Evolutionary conservation across 2,329 filamentous ascomycete species (phyloP), one percentile per base, ranked within the genome.

Genomic region (Fusarium sp.): DNA sequence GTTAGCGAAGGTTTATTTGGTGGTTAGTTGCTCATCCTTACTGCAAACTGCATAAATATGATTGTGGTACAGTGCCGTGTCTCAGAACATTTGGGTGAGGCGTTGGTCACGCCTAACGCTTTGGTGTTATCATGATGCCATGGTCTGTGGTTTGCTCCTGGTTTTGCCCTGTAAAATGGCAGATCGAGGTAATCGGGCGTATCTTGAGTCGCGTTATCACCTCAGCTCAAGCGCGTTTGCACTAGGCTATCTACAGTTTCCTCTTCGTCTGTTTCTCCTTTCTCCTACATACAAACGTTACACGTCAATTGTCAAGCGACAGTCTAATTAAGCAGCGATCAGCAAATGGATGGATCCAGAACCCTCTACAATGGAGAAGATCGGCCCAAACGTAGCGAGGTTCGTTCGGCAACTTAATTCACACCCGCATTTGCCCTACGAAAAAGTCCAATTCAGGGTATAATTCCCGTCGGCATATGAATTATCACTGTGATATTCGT

Each of bases 21-120:
- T n/a, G 32, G 38, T 27, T 30, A 38, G 40, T 15, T 12, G 52
- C 45, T 30, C 18, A 65, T 65, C 62, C 8, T 52, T 65, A 65
- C 62, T 65, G n/a, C 16, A 64, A 64, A 65, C 30, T 59, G 45
- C 62, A n/a, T 38, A 38, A 52, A 41, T 27, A 20, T n/a, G n/a
- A 29, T 44, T 40, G 60, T 51, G 29, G 41, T 38, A 29, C 41
- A 25, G 41, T 63, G 60, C 47, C 58, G 41, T 46, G 16, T 12
- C 22, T 29, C 20, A 27, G 18, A 55, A 55, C 13, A 20, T 27
- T 6, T 22, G 11, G 8, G 10, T 65, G 52, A 30, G 45, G 60
- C 60, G 30, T 30, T 15, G 22, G 40, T 54, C 58, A 43, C 32
- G 25, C 9, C 18, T 15, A 48, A 53, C 49, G 49, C 34, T 53